Percentiles rank a stretch among this genome's conserved stretches.
Evolutionary conservation across 148 eudicot genomes (phyloP).

Genomic region (Spergularia bocconei): DNA sequence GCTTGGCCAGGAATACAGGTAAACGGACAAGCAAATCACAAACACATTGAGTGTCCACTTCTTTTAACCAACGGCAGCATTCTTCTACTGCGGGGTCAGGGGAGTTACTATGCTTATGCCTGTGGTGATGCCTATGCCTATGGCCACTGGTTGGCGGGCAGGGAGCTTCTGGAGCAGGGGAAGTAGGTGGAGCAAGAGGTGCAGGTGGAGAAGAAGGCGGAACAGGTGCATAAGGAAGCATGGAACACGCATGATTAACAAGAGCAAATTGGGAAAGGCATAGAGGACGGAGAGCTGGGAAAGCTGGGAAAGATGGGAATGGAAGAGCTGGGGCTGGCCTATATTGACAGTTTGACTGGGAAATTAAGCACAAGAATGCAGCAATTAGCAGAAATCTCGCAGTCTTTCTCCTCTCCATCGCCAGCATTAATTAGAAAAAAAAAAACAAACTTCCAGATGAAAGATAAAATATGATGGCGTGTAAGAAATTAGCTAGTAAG

Average conservation of each 20-base stretch:
- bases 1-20: conserved; percentile 61
- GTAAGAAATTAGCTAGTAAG: conserved; percentile 13
- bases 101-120: conserved; percentile 22
- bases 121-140: conserved; percentile 33
- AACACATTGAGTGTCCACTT: conserved; percentile 56
- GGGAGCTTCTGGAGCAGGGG: conserved; percentile 10
- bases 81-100: conserved; percentile 35
- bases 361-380: conserved; percentile 33
- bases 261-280: conserved; percentile 64
- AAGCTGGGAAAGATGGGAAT: conserved; percentile 27
- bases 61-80: conserved; percentile 71
- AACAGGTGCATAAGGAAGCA: conserved; percentile 40
- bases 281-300: conserved; percentile 42
- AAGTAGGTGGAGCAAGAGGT: conserved; percentile 22
- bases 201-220: conserved; percentile 38
- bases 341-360: conserved; percentile 30
- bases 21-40: conserved; percentile 57
- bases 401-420: conserved; percentile 37
- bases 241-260: conserved; percentile 68
- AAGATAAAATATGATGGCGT: conserved; percentile 11
- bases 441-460: conserved; percentile 5
- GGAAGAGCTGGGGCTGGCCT: conserved; percentile 15
- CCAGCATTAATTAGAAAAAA: neutral
- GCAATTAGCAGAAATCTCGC: conserved; percentile 14
- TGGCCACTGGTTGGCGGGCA: conserved; percentile 24